Percentiles rank a stretch among this genome's conserved stretches.
These are phyloP conservation scores for Silene conica DNA, from an alignment of 148 eudicot species.

Conservation along the genomic window DNA sequence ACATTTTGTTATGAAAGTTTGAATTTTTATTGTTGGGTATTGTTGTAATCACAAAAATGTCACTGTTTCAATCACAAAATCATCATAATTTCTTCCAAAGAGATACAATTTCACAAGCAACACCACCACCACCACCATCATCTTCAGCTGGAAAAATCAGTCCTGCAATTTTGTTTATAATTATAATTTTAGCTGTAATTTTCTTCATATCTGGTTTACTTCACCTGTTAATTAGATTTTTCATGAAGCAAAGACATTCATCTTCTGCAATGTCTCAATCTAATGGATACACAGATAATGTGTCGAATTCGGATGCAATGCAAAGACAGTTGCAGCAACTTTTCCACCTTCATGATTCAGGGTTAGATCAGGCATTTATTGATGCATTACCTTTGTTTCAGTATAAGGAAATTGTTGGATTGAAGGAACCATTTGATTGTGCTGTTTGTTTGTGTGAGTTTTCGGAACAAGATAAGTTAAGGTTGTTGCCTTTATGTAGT, in stretches of 20 bases:
- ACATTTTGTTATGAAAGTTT: neutral
- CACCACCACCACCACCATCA: conserved; percentile 27
- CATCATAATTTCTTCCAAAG: conserved; percentile 27
- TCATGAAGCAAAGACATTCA: conserved; percentile 44
- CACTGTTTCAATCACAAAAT: conserved; percentile 23
- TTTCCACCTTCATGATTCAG: conserved; percentile 75
- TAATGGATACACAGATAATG: conserved; percentile 37
- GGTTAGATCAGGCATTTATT: conserved; percentile 75
- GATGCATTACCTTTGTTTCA: conserved; percentile 84
- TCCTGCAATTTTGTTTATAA: conserved; percentile 42
- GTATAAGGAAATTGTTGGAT: conserved; percentile 65
- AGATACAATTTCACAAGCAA: conserved; percentile 28
- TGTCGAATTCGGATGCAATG: conserved; percentile 37
- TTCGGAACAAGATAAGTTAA: conserved; percentile 52
- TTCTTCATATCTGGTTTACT: conserved; percentile 53
- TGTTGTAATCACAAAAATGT: conserved; percentile 27
- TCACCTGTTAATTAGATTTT: conserved; percentile 46
- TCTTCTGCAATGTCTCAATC: conserved; percentile 35
- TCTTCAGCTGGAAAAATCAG: conserved; percentile 42
- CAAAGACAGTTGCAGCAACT: conserved; percentile 76
- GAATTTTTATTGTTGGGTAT: neutral
- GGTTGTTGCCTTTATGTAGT: conserved; percentile 72
- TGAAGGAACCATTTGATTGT: conserved; percentile 85
- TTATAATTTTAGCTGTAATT: conserved; percentile 48
- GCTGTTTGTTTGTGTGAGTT: conserved; percentile 88